A percentile compares a stretch with the other conserved stretches of the same genome.
Conservation (phyloP, 2,329 filamentous ascomycete genomes). For the Cordyceps tenuipes region DNA sequence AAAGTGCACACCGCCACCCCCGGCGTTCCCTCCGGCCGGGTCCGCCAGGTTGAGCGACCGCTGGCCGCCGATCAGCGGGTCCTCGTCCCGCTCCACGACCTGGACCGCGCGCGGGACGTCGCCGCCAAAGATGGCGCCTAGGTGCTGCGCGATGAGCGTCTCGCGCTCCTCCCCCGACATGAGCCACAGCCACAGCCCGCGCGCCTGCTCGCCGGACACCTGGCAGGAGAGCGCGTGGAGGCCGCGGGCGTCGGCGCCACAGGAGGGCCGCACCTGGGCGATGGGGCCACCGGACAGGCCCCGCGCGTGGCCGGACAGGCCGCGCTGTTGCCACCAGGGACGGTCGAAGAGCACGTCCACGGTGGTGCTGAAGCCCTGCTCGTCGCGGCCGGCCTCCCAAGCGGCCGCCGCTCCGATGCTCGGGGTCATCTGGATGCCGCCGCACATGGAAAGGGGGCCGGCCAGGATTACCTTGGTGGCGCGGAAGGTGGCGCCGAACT, state of each 20-base stretch:
- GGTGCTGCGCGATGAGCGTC: conserved; percentile 7
- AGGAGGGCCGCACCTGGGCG: conserved; percentile 14
- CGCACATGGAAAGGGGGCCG: conserved; percentile 12
- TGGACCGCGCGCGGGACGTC: conserved; percentile 12
- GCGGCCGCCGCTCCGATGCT: conserved; percentile 15
- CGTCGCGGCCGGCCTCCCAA: conserved; percentile 13
- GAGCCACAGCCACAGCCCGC: conserved; percentile 13
- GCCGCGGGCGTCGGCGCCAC: conserved; percentile 1
- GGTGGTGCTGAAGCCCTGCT: conserved; percentile 15
- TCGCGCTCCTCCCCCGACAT: conserved; percentile 11
- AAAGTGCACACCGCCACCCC: conserved; percentile 16
- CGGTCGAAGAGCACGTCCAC: conserved; percentile 14
- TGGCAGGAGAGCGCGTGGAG: conserved; percentile 16
- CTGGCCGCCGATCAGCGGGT: conserved; percentile 5
- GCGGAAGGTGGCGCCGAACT: conserved; percentile 14
- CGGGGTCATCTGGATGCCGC: conserved; percentile 14
- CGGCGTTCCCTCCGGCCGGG: background rate
- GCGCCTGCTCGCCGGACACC: conserved; percentile 15
- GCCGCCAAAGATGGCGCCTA: conserved; percentile 12
- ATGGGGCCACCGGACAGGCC: conserved; percentile 13
- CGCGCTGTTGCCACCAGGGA: conserved; percentile 19
- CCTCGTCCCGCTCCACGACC: conserved; percentile 8
- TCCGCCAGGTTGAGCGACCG: conserved; percentile 12
- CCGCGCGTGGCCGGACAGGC: conserved; percentile 15
- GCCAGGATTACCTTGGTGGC: conserved; percentile 16